A percentile compares a stretch with the other conserved stretches of the same genome.
phyloP scores from a whole-genome alignment of 139 green algal genomes.

The Edaphochlamys debaryana region DNA sequence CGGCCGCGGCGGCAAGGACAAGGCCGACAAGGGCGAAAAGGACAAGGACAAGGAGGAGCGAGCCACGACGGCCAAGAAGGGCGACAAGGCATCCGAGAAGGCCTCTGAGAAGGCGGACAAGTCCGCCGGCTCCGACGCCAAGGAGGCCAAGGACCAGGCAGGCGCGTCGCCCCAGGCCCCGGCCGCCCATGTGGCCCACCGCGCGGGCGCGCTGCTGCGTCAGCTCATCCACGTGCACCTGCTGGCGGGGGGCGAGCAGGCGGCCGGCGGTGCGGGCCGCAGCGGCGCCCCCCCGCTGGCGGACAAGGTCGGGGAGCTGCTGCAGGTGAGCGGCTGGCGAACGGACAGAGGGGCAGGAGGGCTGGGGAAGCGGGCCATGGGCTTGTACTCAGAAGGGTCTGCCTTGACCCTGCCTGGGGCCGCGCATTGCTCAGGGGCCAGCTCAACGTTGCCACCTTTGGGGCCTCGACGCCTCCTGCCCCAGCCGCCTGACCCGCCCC shows the following conservation, averaged over 20 bases:
- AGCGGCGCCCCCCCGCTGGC: background rate
- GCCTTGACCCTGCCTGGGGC: background rate
- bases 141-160: background rate
- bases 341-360: no score
- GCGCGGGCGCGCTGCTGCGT: slow-evolving; percentile 64
- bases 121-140: background rate
- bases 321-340: slow-evolving; percentile 45
- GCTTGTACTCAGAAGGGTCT: no score
- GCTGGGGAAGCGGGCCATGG: no score
- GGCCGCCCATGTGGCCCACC: background rate
- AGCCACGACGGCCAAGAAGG: slow-evolving; percentile 3
- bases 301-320: slow-evolving; percentile 47
- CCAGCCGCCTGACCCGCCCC: background rate
- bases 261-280: background rate
- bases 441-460: background rate
- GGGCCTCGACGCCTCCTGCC: background rate
- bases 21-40: slow-evolving; percentile 1
- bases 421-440: no score
- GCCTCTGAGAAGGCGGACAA: background rate
- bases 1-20: no score
- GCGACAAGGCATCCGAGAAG: background rate
- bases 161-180: background rate
- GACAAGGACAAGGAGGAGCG: slow-evolving; percentile 13
- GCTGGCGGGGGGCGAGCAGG: slow-evolving; percentile 35
- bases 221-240: slow-evolving; percentile 80